phyloP scores from a whole-genome alignment of 2,329 filamentous ascomycete species.

The Aspergillus viridinutans region DNA sequence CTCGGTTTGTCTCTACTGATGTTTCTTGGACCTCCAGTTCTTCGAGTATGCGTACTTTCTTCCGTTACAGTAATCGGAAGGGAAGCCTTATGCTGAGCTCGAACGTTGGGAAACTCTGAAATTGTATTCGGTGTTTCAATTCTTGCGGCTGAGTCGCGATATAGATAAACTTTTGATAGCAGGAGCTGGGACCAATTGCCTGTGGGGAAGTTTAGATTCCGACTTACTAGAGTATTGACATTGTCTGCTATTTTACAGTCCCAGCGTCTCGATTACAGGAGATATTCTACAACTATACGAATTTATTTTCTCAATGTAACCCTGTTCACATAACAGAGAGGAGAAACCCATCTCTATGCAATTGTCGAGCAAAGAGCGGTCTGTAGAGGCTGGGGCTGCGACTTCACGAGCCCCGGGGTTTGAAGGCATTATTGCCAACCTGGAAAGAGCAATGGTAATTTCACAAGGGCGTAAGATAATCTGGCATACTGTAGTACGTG shows the following conservation, averaged over 20 bases:
- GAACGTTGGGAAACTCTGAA: not conserved
- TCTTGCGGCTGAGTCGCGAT: not conserved
- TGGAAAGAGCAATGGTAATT: not conserved
- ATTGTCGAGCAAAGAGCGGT: not conserved
- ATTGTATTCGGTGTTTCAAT: not conserved
- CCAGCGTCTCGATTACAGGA: no score
- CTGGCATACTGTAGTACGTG: no score
- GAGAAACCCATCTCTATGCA: not conserved
- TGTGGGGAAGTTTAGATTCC: not conserved
- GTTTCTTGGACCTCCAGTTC: not conserved
- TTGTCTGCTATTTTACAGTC: no score
- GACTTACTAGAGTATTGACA: not conserved
- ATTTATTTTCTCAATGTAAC: not conserved
- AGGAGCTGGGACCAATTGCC: not conserved
- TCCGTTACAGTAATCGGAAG: not conserved
- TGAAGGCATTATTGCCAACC: not conserved
- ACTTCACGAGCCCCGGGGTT: not conserved
- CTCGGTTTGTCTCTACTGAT: slow-evolving; percentile 12
- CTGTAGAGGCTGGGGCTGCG: not conserved
- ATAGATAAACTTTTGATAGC: not conserved
- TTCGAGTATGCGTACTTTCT: not conserved
- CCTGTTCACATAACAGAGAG: no score
- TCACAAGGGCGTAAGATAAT: no score
- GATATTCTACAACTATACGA: not conserved
- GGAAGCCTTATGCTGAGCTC: not conserved